Base-by-base conservation (phyloP, 306 rosid species). In the Luffa aegyptiaca region DNA sequence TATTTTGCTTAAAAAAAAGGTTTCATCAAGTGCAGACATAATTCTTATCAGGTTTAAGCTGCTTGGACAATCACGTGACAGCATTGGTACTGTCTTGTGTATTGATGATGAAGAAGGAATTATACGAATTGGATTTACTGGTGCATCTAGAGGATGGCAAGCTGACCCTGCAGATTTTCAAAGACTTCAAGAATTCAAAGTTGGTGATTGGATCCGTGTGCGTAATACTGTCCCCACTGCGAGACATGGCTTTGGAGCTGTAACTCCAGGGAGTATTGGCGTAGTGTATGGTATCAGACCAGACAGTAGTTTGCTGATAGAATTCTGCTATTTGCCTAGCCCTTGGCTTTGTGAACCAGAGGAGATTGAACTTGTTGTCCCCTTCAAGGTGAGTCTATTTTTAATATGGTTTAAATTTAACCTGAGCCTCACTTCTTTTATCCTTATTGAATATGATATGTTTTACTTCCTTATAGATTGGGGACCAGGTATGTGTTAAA, bases 281-380 rank as follows among this genome's bases (percentile, higher is more conserved):
- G 93, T 93, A 63, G 99, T 96, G 64, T 96, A 96, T 85, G 93
- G 98, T 84, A 82, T 96, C 73, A 91, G 99, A 82, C 98, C 99
- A 56, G 99, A 96, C 90, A 88, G 98, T 68, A 96, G 99, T 86
- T 84, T 96, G 69, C 79, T 96, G 84, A 81, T 96, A 80, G 99
- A 96, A 63, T 84, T 96, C 82, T 90, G 98, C 87, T 96, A 96
- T 86, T 92, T 93, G 87, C 94, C 96, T 80, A 93, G 86, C 85
- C 99, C 99, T 58, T 96, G 99, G 99, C 98, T 89, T 85, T 96
- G 99, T 90, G 99, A 96, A 86, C 99, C 99, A 56, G 99, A 96
- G 85, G 99, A 96, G 92, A 93, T 96, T 81, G 99, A 96, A 86
- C 96, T 83, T 70, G 99, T 93, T 83, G 79, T 84, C 62, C 98